phyloP scores from a whole-genome alignment of 2,329 filamentous ascomycete species.

The Aspergillus amoenus region DNA sequence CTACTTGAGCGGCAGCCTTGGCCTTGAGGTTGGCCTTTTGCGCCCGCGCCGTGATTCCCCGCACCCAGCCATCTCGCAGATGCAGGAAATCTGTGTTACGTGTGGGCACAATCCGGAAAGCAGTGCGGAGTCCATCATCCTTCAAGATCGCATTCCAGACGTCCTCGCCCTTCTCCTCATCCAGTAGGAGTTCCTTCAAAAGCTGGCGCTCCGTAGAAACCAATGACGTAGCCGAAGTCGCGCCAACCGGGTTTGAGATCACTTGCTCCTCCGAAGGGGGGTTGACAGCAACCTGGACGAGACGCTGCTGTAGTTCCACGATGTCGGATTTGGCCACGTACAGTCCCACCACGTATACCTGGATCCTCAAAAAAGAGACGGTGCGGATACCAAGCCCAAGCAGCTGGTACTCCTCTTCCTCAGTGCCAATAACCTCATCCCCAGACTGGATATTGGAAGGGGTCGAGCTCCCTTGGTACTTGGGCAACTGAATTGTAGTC shows the following conservation, averaged over 20 bases:
- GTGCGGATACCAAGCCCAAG: constrained; percentile 84
- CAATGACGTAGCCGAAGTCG: constrained; percentile 71
- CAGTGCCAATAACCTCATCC: constrained; percentile 41
- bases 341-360: constrained; percentile 92
- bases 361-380: constrained; percentile 83
- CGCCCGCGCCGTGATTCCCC: constrained; percentile 74
- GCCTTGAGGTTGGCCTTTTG: constrained; percentile 53
- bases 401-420: constrained; percentile 73
- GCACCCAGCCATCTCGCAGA: constrained; percentile 85
- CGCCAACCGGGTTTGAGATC: constrained; percentile 49
- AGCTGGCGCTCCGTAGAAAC: constrained; percentile 77
- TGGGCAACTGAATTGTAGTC: constrained; percentile 64
- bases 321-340: constrained; percentile 87
- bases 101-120: constrained; percentile 83
- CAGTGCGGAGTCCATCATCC: constrained; percentile 67
- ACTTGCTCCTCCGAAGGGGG: constrained; percentile 25
- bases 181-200: constrained; percentile 67
- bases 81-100: constrained; percentile 93
- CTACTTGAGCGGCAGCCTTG: constrained; percentile 23
- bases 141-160: constrained; percentile 73
- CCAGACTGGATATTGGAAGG: constrained; percentile 26
- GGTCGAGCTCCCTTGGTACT: constrained; percentile 30
- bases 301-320: constrained; percentile 70
- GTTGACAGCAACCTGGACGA: constrained; percentile 67
- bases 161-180: constrained; percentile 66